A percentile compares a stretch with the other conserved stretches of the same genome.
phyloP scores from a whole-genome alignment of 1,139 yeast genomes.

The Zygosaccharomyces pseudobailii region DNA sequence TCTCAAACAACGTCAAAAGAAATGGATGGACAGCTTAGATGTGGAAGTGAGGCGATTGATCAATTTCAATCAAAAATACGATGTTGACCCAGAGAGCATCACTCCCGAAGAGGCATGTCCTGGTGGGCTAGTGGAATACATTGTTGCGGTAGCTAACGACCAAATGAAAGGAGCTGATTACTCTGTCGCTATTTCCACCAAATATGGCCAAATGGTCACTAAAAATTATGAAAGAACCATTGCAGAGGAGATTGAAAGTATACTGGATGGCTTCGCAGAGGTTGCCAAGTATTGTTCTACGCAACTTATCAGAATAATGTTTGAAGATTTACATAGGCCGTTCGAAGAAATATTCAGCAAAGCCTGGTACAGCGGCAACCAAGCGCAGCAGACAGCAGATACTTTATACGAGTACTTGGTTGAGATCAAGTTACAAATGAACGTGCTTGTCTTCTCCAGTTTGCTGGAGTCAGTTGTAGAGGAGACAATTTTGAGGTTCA shows the following conservation, averaged over 20 bases:
- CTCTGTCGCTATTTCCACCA: slow-evolving; percentile 69
- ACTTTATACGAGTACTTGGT: slow-evolving; percentile 71
- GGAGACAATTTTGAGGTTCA: slow-evolving; percentile 44
- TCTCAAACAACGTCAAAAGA: slow-evolving; percentile 54
- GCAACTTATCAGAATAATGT: slow-evolving; percentile 60
- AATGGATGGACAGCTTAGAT: slow-evolving; percentile 54
- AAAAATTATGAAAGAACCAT: slow-evolving; percentile 56
- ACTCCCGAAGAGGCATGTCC: slow-evolving; percentile 53
- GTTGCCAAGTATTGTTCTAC: slow-evolving; percentile 66
- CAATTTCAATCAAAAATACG: slow-evolving; percentile 34
- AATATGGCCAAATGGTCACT: slow-evolving; percentile 62
- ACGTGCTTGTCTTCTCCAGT: slow-evolving; percentile 48
- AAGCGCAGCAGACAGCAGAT: slow-evolving; percentile 57
- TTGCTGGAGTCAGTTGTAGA: slow-evolving; percentile 49
- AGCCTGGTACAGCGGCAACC: slow-evolving; percentile 47
- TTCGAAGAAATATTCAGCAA: slow-evolving; percentile 46
- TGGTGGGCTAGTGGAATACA: slow-evolving; percentile 77
- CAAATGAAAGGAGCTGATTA: slow-evolving; percentile 82
- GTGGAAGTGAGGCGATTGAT: slow-evolving; percentile 56
- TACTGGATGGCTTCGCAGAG: slow-evolving; percentile 71
- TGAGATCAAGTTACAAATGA: slow-evolving; percentile 50
- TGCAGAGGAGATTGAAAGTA: slow-evolving; percentile 53
- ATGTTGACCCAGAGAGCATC: slow-evolving; percentile 38
- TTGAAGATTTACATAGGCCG: slow-evolving; percentile 59
- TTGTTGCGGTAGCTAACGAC: slow-evolving; percentile 80